Base-by-base conservation (phyloP, 352 stramenopile genomes). In the Globisporangium okanoganense region DNA sequence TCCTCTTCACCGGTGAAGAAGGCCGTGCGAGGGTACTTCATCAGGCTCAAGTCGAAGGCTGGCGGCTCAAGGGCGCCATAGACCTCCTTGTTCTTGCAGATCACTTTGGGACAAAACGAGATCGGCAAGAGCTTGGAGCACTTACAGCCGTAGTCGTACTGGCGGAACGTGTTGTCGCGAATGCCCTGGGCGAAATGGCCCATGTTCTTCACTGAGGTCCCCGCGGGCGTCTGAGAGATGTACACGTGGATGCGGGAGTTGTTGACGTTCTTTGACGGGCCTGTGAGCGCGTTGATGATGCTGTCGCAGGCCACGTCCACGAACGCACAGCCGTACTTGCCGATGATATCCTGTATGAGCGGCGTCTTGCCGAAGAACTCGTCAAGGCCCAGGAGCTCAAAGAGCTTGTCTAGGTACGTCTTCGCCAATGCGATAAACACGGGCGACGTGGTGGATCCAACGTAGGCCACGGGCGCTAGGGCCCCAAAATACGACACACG, bases 151-250 rank as follows among this genome's bases (percentile, higher is more conserved):
- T 82, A 87, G 69, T 87, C 75, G 58, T 76, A 87, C n/a, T 58
- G 65, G 9, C 63, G 62, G 50, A 81, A 87, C 18, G 71, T 81
- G 40, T 84, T 57, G 64, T 73, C 71, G 33, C 77, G 77, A 31
- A 87, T 85, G 29, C 65, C 61, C 55, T 87, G 77, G 1, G 73
- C 77, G 33, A 70, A 87, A 58, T 87, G 75, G 0, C 65, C 77
- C 56, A 87, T 67, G 66, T 82, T 84, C 66, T 82, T 79, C 36
- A 82, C 75, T 0, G 74, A 84, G 5, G 77, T 87, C 0, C 77
- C 71, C 1, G 77, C 70, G 0, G 74, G 77, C 3, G 75, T 87
- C 61, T 87, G 75, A 22, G 72, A 67, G 41, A 87, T 56, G 57
- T 87, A 87, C 14, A 84, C 77, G 27, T 79, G 75, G 35, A 84